A percentile compares a stretch with the other conserved stretches of the same genome.
Conservation (phyloP, 768 basidiomycete genomes). For the Trametes gibbosa region DNA sequence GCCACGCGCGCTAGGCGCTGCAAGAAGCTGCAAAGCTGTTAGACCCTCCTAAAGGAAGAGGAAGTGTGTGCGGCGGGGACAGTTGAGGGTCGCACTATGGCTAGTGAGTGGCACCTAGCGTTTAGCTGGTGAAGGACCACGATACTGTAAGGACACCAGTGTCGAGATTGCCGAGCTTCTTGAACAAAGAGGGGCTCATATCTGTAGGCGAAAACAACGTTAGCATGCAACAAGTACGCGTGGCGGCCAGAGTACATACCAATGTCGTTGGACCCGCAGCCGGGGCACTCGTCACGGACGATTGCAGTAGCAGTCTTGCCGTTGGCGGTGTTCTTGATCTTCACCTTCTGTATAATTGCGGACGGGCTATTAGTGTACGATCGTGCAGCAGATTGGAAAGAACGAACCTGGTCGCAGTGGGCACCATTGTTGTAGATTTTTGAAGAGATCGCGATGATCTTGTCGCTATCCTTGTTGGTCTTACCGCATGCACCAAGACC, state of each 20-base stretch:
- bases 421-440: constrained; percentile 49
- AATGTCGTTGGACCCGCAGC: constrained; percentile 51
- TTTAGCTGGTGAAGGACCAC: constrained; percentile 52
- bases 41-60: not conserved
- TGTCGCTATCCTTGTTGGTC: constrained; percentile 43
- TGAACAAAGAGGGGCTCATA: constrained; percentile 62
- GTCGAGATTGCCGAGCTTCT: constrained; percentile 44
- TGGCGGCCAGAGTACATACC: constrained; percentile 39
- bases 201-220: constrained; percentile 39
- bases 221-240: not conserved
- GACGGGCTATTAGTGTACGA: not conserved
- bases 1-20: constrained; percentile 1
- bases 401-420: constrained; percentile 59
- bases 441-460: constrained; percentile 62
- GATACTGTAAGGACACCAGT: constrained; percentile 49
- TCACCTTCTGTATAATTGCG: constrained; percentile 44
- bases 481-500: constrained; percentile 64
- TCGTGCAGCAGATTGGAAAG: not conserved
- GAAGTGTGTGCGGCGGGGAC: not conserved
- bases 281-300: constrained; percentile 56
- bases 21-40: not conserved
- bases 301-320: constrained; percentile 47
- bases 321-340: constrained; percentile 55
- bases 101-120: not conserved
- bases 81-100: not conserved